These are phyloP conservation scores for Cymbopogon citratus DNA, from an alignment of 176 grass and related monocot genomes.

Conservation along the genomic window DNA sequence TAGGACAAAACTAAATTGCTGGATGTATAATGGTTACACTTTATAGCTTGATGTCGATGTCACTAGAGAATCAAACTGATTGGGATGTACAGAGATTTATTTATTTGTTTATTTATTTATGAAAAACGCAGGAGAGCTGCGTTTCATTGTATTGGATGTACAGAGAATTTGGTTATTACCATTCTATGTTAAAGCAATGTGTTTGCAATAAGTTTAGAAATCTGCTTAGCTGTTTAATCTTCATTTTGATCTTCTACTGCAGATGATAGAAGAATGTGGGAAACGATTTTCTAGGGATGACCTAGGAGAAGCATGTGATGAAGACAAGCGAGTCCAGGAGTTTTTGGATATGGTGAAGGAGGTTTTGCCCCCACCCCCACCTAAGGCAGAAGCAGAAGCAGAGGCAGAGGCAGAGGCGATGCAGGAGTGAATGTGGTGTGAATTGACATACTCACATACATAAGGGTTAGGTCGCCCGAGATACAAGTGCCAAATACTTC, in stretches of 20 bases:
- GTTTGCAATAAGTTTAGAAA: neutral
- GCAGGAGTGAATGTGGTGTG: neutral
- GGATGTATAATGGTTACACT: neutral
- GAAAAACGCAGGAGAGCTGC: too few relatives aligned
- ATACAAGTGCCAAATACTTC: too few relatives aligned
- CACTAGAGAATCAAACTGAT: neutral
- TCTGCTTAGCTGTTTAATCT: neutral
- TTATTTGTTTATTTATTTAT: neutral
- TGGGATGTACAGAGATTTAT: neutral
- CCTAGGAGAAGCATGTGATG: neutral
- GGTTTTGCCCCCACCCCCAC: slow-evolving; percentile 34
- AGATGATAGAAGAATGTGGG: slow-evolving; percentile 50
- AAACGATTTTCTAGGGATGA: slow-evolving; percentile 33
- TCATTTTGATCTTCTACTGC: neutral
- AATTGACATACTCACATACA: neutral
- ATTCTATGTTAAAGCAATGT: neutral
- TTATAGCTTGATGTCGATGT: neutral
- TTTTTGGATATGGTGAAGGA: slow-evolving; percentile 42
- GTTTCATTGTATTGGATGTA: too few relatives aligned
- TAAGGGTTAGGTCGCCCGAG: neutral
- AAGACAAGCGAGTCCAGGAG: slow-evolving; percentile 17
- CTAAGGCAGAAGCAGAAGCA: neutral
- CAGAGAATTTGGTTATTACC: neutral
- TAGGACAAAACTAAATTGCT: neutral
- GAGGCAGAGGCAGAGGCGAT: neutral